phyloP scores from a whole-genome alignment of 805 yeast species.

The Starmerella sp. region DNA sequence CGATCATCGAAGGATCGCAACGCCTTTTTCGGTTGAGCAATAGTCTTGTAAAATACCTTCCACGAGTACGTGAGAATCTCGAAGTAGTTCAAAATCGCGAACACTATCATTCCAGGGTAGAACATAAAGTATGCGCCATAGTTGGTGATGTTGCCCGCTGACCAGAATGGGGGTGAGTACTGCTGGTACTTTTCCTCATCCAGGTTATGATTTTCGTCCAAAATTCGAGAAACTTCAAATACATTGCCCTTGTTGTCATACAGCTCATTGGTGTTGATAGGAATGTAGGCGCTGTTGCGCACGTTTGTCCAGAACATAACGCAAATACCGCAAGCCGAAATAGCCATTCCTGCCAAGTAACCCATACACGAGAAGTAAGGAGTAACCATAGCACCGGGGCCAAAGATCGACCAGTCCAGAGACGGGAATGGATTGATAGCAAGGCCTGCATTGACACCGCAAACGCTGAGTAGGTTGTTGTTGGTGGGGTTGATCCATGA shows the following conservation, averaged over 20 bases:
- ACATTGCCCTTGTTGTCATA: constrained; percentile 36
- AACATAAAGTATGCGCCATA: constrained; percentile 47
- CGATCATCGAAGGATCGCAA: constrained; percentile 37
- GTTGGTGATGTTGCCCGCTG: constrained; percentile 47
- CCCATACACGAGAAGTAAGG: constrained; percentile 34
- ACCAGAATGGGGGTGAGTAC: constrained; percentile 53
- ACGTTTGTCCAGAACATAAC: constrained; percentile 36
- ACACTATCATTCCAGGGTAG: constrained; percentile 44
- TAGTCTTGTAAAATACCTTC: not conserved
- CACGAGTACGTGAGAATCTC: constrained; percentile 3
- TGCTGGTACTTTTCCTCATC: constrained; percentile 38
- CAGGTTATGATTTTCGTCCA: constrained; percentile 37
- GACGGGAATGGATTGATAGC: constrained; percentile 46
- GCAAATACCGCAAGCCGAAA: constrained; percentile 26
- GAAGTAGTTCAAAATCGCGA: constrained; percentile 36
- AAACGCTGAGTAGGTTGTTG: constrained; percentile 37
- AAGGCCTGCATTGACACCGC: constrained; percentile 39
- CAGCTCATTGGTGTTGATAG: constrained; percentile 36
- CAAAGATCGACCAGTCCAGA: constrained; percentile 37
- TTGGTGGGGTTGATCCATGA: constrained; percentile 47
- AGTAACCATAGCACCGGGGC: constrained; percentile 32
- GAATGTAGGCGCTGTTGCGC: constrained; percentile 41
- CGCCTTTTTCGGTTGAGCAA: constrained; percentile 23
- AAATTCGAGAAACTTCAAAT: constrained; percentile 35
- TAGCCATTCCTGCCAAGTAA: constrained; percentile 31